Percentiles rank a stretch among this genome's conserved stretches.
Conservation (phyloP, 768 basidiomycete species). For the Boletellus ananiceps region DNA sequence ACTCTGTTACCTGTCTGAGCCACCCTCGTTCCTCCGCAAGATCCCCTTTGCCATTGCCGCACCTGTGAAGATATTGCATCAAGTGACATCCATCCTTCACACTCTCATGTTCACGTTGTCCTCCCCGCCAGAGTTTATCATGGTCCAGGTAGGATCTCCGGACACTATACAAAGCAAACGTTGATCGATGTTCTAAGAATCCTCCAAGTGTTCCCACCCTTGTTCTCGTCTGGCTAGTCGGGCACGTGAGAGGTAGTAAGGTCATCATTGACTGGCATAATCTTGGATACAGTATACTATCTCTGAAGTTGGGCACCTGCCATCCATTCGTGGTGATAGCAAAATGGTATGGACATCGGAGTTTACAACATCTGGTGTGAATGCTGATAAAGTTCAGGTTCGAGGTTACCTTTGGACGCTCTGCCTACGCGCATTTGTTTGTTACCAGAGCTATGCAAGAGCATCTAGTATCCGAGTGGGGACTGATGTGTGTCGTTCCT, state of each 20-base stretch:
- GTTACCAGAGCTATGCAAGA: slow-evolving; percentile 87
- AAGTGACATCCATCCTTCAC: slow-evolving; percentile 58
- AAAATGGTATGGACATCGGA: slow-evolving; percentile 50
- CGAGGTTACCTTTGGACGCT: slow-evolving; percentile 72
- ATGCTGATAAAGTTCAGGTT: slow-evolving; percentile 52
- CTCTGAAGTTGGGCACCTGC: slow-evolving; percentile 64
- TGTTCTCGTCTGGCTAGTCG: slow-evolving; percentile 74
- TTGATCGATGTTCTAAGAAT: slow-evolving; percentile 52
- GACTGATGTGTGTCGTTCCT: slow-evolving; percentile 56
- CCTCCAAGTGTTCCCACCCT: slow-evolving; percentile 96
- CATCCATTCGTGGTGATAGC: slow-evolving; percentile 74
- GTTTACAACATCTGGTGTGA: neutral
- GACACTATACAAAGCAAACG: neutral
- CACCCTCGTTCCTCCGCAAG: slow-evolving; percentile 46
- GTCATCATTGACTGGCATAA: slow-evolving; percentile 99
- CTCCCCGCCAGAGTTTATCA: slow-evolving; percentile 73
- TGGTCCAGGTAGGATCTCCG: slow-evolving; percentile 72
- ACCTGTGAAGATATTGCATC: slow-evolving; percentile 75
- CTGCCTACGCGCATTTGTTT: slow-evolving; percentile 87
- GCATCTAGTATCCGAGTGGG: slow-evolving; percentile 65
- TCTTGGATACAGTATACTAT: slow-evolving; percentile 89
- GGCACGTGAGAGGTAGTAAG: slow-evolving; percentile 64
- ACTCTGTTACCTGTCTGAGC: slow-evolving; percentile 63
- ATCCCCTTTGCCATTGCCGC: slow-evolving; percentile 70
- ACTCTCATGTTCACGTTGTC: slow-evolving; percentile 57